Conservation (phyloP, 768 basidiomycete genomes). For the Chalciporus chontae region DNA sequence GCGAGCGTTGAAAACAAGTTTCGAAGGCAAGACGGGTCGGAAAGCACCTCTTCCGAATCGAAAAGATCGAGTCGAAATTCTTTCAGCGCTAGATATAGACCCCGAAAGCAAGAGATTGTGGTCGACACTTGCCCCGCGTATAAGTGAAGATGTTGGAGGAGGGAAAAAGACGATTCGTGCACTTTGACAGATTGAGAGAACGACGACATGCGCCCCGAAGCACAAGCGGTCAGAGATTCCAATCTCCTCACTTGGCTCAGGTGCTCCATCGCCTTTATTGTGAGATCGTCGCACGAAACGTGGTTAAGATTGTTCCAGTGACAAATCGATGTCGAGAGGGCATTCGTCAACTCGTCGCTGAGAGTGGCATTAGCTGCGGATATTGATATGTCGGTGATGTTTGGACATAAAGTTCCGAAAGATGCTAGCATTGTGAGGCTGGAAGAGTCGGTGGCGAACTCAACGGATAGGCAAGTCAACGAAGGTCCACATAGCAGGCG, state of each 20-base stretch:
- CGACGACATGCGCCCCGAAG: conserved; percentile 10
- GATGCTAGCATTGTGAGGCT: conserved; percentile 14
- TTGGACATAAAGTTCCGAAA: conserved; percentile 17
- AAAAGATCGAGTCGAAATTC: conserved; percentile 23
- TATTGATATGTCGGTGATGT: conserved; percentile 16
- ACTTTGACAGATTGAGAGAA: conserved; percentile 1
- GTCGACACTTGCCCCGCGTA: conserved; percentile 16
- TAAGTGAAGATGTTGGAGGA: conserved; percentile 17
- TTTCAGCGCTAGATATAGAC: conserved; percentile 9
- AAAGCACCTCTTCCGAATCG: conserved; percentile 12
- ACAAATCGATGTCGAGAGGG: conserved; percentile 18
- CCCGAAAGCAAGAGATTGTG: conserved; percentile 2
- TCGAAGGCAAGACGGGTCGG: conserved; percentile 2
- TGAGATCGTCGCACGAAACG: conserved; percentile 23
- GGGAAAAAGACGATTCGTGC: conserved; percentile 2
- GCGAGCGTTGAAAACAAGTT: conserved; percentile 12
- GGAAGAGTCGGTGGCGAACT: conserved; percentile 16
- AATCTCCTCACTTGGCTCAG: conserved; percentile 11
- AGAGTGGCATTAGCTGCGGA: conserved; percentile 7
- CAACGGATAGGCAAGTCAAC: conserved; percentile 15
- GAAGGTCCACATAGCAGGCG: conserved; percentile 24
- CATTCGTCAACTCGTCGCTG: conserved; percentile 7
- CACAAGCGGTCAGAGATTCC: conserved; percentile 14
- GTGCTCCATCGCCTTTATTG: conserved; percentile 15
- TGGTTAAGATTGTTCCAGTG: conserved; percentile 17